These are phyloP conservation scores for Colletotrichum camelliae DNA, from an alignment of 2,329 filamentous ascomycete species.

Conservation along the genomic window DNA sequence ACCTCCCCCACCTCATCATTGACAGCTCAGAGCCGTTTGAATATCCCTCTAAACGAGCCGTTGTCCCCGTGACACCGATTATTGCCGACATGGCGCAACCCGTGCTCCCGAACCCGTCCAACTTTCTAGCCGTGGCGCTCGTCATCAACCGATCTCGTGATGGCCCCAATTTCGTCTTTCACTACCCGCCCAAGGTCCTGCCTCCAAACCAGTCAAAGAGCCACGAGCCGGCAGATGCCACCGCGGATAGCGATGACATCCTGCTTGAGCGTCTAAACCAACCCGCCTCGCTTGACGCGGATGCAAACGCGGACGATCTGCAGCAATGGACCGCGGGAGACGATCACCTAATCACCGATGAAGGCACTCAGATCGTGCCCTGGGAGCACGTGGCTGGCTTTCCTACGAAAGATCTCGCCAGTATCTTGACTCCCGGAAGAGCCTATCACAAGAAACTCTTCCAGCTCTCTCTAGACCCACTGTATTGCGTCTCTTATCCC, in stretches of 20 bases:
- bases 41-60: not conserved
- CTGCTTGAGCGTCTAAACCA: conserved; percentile 52
- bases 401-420: conserved; percentile 78
- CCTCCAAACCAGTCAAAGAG: conserved; percentile 41
- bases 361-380: conserved; percentile 63
- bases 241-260: conserved; percentile 55
- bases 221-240: conserved; percentile 37
- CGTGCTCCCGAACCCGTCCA: conserved; percentile 55
- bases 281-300: conserved; percentile 33
- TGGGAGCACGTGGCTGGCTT: conserved; percentile 80
- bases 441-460: conserved; percentile 84
- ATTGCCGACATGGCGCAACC: conserved; percentile 49
- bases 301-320: conserved; percentile 40
- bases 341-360: conserved; percentile 60
- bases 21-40: not conserved
- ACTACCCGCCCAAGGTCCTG: conserved; percentile 74
- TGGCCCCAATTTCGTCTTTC: conserved; percentile 83
- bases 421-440: conserved; percentile 76
- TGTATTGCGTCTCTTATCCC: conserved; percentile 83
- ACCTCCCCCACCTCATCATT: not conserved
- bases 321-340: conserved; percentile 53
- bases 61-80: not conserved
- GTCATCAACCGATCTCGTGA: conserved; percentile 77
- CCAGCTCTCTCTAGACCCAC: conserved; percentile 80
- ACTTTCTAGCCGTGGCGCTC: conserved; percentile 74